Evolutionary conservation across 1,284 basidiomycete species (phyloP).

Genomic region (Ganoderma lingzhi): DNA sequence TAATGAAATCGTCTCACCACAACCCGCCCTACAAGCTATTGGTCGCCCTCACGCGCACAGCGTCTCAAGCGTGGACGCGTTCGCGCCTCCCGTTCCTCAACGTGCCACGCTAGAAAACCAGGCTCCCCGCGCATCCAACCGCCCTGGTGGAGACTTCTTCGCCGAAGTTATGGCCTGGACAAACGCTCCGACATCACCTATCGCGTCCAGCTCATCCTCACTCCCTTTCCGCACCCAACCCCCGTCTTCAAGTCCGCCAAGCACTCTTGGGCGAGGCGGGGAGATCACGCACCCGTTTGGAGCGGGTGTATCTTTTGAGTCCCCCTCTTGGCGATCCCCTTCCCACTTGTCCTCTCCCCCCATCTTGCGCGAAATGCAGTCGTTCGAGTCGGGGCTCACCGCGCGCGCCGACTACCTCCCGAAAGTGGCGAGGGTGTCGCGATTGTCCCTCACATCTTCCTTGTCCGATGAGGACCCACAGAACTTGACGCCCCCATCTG

Average conservation of each 20-base stretch:
- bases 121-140: conserved; percentile 7
- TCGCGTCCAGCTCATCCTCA: conserved; percentile 46
- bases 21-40: conserved; percentile 40
- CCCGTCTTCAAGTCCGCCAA: conserved; percentile 22
- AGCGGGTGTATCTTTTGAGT: conserved; percentile 63
- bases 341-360: conserved; percentile 53
- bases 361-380: conserved; percentile 78
- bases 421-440: conserved; percentile 32
- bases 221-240: conserved; percentile 37
- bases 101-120: conserved; percentile 11
- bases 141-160: conserved; percentile 61
- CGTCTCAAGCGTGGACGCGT: conserved; percentile 75
- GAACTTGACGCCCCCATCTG: conserved; percentile 15
- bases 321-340: conserved; percentile 56
- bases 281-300: conserved; percentile 69
- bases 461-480: conserved; percentile 32
- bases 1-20: conserved; percentile 25
- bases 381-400: conserved; percentile 81
- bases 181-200: conserved; percentile 42
- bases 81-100: conserved; percentile 43
- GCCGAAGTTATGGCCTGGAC: conserved; percentile 71
- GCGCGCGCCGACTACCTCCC: conserved; percentile 55
- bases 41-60: conserved; percentile 79
- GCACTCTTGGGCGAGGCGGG: conserved; percentile 26
- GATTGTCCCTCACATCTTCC: conserved; percentile 28